Conservation (phyloP, 495 filamentous ascomycete species). For the Pyrenula aspistea region DNA sequence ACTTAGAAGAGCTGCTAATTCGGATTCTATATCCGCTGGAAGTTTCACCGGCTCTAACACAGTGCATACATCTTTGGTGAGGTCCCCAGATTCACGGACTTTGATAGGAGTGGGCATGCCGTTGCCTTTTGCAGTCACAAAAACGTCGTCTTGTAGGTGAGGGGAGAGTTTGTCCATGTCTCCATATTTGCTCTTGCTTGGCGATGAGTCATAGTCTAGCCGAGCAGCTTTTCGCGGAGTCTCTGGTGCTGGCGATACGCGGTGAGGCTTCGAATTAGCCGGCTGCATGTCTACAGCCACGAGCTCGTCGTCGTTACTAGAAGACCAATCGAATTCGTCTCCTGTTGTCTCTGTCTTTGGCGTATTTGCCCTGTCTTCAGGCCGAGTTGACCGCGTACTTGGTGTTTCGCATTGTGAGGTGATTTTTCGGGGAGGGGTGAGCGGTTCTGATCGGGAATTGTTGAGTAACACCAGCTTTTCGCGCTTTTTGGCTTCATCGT, state of each 20-base stretch:
- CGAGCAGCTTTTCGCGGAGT: slow-evolving; percentile 35
- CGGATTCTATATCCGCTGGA: slow-evolving; percentile 22
- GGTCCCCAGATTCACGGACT: slow-evolving; percentile 25
- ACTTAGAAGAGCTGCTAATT: slow-evolving; percentile 36
- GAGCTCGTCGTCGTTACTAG: slow-evolving; percentile 23
- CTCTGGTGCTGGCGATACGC: slow-evolving; percentile 17
- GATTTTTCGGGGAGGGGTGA: slow-evolving; percentile 8
- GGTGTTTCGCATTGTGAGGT: slow-evolving; percentile 10
- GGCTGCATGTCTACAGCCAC: slow-evolving; percentile 2
- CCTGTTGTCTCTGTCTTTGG: neutral
- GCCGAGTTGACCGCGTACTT: neutral
- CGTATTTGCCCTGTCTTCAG: neutral
- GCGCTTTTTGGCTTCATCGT: slow-evolving; percentile 43
- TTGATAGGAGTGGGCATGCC: slow-evolving; percentile 1
- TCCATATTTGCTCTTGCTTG: slow-evolving; percentile 37
- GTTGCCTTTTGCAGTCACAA: slow-evolving; percentile 6
- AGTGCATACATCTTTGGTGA: slow-evolving; percentile 36
- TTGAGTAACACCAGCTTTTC: slow-evolving; percentile 38
- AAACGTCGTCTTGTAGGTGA: slow-evolving; percentile 11
- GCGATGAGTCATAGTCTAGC: slow-evolving; percentile 32
- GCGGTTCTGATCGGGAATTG: slow-evolving; percentile 34
- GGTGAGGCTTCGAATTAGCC: no score
- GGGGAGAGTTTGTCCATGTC: slow-evolving; percentile 15
- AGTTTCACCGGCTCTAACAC: slow-evolving; percentile 38
- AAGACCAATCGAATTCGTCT: slow-evolving; percentile 33